A percentile compares a stretch with the other conserved stretches of the same genome.
These are phyloP conservation scores for Trichoderma virens DNA, from an alignment of 495 filamentous ascomycete genomes.

Conservation along the genomic window DNA sequence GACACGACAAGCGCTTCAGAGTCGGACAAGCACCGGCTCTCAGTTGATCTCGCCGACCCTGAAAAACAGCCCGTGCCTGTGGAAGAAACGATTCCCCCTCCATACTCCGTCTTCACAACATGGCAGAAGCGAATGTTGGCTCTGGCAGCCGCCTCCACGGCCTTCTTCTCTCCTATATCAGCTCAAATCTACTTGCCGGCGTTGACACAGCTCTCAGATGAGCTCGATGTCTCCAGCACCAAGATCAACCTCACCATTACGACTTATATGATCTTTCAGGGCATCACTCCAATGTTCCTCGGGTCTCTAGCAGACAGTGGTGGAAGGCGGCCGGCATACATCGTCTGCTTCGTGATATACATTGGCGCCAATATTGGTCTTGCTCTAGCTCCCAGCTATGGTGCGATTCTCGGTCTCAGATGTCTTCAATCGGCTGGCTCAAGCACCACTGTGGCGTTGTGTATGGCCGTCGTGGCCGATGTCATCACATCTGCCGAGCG, in stretches of 20 bases:
- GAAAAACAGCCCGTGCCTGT: not conserved
- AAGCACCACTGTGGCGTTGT: constrained; percentile 43
- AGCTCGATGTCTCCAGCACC: constrained; percentile 44
- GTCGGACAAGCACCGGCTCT: not conserved
- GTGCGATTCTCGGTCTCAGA: constrained; percentile 43
- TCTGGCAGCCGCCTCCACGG: constrained; percentile 48
- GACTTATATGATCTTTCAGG: constrained; percentile 54
- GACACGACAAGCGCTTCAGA: not conserved
- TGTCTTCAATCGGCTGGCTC: constrained; percentile 49
- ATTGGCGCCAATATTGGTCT: constrained; percentile 49
- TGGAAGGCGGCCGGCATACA: constrained; percentile 49
- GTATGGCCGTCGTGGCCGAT: constrained; percentile 50
- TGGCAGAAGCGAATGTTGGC: constrained; percentile 54
- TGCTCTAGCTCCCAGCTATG: constrained; percentile 41
- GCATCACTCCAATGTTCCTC: constrained; percentile 48
- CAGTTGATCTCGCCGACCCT: not conserved
- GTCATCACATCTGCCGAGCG: constrained; percentile 44
- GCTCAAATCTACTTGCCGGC: constrained; percentile 68
- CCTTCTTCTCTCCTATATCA: constrained; percentile 65
- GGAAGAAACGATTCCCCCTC: constrained; percentile 6
- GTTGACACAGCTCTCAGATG: constrained; percentile 43
- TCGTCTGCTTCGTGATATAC: constrained; percentile 48
- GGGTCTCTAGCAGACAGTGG: constrained; percentile 47
- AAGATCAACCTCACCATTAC: constrained; percentile 59
- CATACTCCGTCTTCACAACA: constrained; percentile 48